Conservation (phyloP, 1,284 basidiomycete genomes). For the Amylostereum areolatum region DNA sequence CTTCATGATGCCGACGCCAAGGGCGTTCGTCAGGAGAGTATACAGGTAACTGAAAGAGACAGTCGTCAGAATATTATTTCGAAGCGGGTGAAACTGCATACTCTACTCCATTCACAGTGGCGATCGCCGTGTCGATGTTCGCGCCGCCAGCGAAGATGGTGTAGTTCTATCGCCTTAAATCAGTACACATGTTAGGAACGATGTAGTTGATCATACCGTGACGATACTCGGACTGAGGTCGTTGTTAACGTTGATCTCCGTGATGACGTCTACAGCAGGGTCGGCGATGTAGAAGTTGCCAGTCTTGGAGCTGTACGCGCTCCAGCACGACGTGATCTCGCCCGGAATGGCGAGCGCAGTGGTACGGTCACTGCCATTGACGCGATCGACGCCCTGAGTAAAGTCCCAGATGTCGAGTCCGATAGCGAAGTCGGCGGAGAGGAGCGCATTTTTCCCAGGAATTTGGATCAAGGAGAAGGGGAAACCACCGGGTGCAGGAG, state of each 20-base stretch:
- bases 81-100: too few species aligned
- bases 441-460: conserved; percentile 32
- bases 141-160: conserved; percentile 29
- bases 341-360: conserved; percentile 27
- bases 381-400: conserved; percentile 1
- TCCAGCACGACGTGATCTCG: conserved; percentile 38
- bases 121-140: conserved; percentile 37
- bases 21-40: not conserved
- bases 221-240: conserved; percentile 19
- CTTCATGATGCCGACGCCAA: not conserved
- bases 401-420: conserved; percentile 37
- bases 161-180: conserved; percentile 16
- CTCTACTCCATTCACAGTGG: conserved; percentile 32
- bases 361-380: conserved; percentile 16
- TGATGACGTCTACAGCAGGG: conserved; percentile 29
- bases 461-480: conserved; percentile 38
- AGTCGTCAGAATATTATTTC: too few species aligned
- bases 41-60: conserved; percentile 2
- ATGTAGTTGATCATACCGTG: too few species aligned
- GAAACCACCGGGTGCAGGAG: conserved; percentile 27
- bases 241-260: conserved; percentile 34
- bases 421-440: conserved; percentile 35
- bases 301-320: conserved; percentile 31
- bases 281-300: conserved; percentile 40
- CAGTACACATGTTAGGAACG: too few species aligned